Percentiles rank a stretch among this genome's conserved stretches.
phyloP scores from a whole-genome alignment of 306 rosid genomes.

The Geum urbanum region DNA sequence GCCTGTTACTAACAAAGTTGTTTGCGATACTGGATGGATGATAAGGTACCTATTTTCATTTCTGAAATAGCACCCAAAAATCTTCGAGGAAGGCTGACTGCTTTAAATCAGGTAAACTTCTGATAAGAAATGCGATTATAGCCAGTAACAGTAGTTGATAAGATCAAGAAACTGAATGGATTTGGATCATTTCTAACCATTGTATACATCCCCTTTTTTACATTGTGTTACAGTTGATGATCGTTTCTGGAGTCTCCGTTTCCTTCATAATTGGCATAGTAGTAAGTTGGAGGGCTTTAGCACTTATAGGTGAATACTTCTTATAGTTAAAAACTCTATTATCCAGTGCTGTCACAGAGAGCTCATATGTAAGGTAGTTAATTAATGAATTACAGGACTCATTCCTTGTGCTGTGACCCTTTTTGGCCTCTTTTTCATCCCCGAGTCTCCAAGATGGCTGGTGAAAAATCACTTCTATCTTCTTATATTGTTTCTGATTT shows the following conservation, averaged over 20 bases:
- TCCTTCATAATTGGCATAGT: slow-evolving; percentile 74
- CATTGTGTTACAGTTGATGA: slow-evolving; percentile 57
- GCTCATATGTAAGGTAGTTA: slow-evolving; percentile 28
- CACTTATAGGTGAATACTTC: slow-evolving; percentile 51
- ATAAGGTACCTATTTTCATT: slow-evolving; percentile 76
- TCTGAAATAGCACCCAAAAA: slow-evolving; percentile 93
- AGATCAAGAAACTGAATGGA: background rate
- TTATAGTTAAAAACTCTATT: slow-evolving; percentile 3
- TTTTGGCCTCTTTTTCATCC: slow-evolving; percentile 80
- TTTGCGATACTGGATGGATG: slow-evolving; percentile 22
- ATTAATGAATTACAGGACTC: slow-evolving; percentile 50
- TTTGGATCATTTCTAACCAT: background rate
- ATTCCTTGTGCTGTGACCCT: slow-evolving; percentile 65
- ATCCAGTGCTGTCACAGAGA: background rate
- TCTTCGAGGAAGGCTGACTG: slow-evolving; percentile 76
- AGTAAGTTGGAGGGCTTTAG: slow-evolving; percentile 72
- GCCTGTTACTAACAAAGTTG: slow-evolving; percentile 8
- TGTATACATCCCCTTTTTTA: background rate
- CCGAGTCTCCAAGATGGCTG: slow-evolving; percentile 98
- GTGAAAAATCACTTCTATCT: slow-evolving; percentile 37
- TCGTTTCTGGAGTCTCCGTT: slow-evolving; percentile 54
- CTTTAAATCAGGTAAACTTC: slow-evolving; percentile 67
- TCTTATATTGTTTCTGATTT: background rate
- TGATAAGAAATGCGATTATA: background rate
- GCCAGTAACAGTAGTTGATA: background rate